Evolutionary conservation across 2,329 filamentous ascomycete species (phyloP).

Genomic region (Alternaria angustiovoidea): DNA sequence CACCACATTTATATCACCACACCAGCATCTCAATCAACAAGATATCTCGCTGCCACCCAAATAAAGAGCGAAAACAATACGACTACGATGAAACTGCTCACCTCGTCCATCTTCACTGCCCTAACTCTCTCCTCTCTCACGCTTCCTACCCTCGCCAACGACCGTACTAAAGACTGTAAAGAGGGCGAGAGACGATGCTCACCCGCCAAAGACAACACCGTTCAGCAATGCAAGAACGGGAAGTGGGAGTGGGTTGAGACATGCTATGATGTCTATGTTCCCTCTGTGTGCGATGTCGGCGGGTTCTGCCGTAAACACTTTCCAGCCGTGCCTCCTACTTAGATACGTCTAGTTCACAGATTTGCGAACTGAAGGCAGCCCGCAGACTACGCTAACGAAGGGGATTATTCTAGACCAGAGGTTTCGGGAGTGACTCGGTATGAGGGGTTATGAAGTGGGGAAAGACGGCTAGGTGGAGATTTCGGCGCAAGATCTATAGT

Average conservation of each 20-base stretch:
- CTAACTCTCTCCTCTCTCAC: neutral
- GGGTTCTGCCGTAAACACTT: neutral
- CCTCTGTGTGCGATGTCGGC: neutral
- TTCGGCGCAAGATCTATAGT: neutral
- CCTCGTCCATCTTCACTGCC: neutral
- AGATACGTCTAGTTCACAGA: too few species aligned
- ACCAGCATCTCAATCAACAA: neutral
- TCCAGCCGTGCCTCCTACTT: neutral
- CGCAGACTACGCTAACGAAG: too few species aligned
- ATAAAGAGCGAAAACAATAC: neutral
- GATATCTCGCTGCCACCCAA: neutral
- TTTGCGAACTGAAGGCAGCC: rapidly evolving
- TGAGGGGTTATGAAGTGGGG: neutral
- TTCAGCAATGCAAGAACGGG: neutral
- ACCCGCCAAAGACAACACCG: neutral
- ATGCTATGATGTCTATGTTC: neutral
- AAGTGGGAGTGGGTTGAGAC: neutral
- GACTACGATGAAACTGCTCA: neutral
- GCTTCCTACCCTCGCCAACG: neutral
- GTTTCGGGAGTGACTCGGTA: rapidly evolving
- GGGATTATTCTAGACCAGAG: rapidly evolving
- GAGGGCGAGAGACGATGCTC: neutral
- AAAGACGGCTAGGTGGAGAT: neutral
- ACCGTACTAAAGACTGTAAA: neutral
- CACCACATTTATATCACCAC: neutral